Percentiles rank a stretch among this genome's conserved stretches.
Evolutionary conservation across 345 rosid genomes (phyloP).

Genomic region (Arabidopsis thaliana): DNA sequence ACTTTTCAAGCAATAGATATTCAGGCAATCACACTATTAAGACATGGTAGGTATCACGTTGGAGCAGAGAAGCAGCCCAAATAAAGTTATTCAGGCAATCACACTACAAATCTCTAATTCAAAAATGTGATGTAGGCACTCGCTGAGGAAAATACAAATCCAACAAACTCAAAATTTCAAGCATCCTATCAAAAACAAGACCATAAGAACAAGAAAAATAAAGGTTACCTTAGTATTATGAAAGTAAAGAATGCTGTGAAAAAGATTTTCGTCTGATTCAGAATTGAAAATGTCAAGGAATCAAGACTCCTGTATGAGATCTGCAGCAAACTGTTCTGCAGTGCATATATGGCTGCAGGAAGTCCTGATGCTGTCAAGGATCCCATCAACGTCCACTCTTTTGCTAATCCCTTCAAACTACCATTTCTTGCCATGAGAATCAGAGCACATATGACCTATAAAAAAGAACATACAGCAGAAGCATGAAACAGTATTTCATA

Average conservation of each 20-base stretch:
- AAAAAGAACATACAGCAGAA: slow-evolving; percentile 3
- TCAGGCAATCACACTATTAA: too few species aligned
- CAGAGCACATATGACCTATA: slow-evolving; percentile 76
- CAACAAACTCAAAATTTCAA: not conserved
- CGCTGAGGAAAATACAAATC: not conserved
- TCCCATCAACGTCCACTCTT: slow-evolving; percentile 83
- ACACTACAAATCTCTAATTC: not conserved
- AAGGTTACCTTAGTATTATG: slow-evolving; percentile 73
- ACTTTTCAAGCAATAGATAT: not conserved
- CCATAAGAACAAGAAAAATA: not conserved
- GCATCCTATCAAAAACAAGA: not conserved
- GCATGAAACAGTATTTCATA: not conserved
- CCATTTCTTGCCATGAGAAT: slow-evolving; percentile 89
- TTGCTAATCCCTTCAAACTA: slow-evolving; percentile 61
- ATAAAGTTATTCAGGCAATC: slow-evolving; percentile 1
- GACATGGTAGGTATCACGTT: not conserved
- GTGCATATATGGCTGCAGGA: slow-evolving; percentile 94
- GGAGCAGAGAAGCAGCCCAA: not conserved
- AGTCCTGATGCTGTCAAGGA: slow-evolving; percentile 97
- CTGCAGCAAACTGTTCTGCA: slow-evolving; percentile 98
- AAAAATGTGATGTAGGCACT: not conserved
- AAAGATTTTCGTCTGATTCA: slow-evolving; percentile 95
- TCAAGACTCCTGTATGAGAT: slow-evolving; percentile 95
- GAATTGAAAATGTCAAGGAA: slow-evolving; percentile 90
- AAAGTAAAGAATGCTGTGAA: slow-evolving; percentile 91